These are phyloP conservation scores for Fusarium sp. DNA, from an alignment of 2,329 filamentous ascomycete genomes.

Conservation along the genomic window DNA sequence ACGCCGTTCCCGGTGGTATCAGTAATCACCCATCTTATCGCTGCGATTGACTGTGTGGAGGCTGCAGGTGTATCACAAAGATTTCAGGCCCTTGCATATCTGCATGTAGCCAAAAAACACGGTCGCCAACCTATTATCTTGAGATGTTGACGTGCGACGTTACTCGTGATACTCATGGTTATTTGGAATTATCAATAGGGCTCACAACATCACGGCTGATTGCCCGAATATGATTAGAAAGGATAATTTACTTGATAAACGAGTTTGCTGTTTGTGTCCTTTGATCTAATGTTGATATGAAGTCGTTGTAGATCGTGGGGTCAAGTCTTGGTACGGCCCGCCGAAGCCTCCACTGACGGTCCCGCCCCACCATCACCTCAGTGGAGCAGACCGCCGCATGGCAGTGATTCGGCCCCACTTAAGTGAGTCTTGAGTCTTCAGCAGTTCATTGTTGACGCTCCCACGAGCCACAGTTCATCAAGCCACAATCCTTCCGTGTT, in stretches of 20 bases:
- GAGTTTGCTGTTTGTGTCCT: neutral
- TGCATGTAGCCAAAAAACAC: neutral
- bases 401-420: neutral
- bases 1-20: too few species aligned
- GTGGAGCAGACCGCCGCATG: neutral
- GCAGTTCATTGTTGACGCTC: neutral
- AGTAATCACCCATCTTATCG: neutral
- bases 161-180: too few species aligned
- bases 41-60: too few species aligned
- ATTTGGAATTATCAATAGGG: neutral
- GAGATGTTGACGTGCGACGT: neutral
- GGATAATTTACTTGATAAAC: rapidly evolving
- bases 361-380: neutral
- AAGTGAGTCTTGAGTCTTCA: neutral
- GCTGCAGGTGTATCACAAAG: too few species aligned
- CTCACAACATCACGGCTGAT: neutral
- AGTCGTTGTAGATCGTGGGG: neutral
- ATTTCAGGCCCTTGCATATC: neutral
- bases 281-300: neutral
- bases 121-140: neutral
- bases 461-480: neutral
- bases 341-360: neutral
- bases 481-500: conserved; percentile 16
- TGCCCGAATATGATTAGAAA: rapidly evolving
- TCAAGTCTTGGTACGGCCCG: neutral